Conservation (phyloP, 176 grass and related monocot species). For the Oryza officinalis region DNA sequence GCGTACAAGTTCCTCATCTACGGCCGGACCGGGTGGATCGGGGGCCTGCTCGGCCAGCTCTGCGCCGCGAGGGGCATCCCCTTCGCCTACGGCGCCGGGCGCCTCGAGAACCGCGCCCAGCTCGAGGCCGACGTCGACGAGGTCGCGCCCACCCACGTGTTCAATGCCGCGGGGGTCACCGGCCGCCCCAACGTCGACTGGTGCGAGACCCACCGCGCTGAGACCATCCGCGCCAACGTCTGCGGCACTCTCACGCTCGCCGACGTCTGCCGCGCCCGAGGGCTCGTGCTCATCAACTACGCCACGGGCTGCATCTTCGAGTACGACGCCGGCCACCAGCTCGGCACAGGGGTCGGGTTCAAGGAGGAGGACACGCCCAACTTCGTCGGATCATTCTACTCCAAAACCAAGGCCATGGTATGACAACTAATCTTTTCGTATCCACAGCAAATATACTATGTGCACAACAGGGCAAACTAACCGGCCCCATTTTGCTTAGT, state of each 20-base stretch:
- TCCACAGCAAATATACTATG: not conserved
- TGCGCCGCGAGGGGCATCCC: constrained; percentile 59
- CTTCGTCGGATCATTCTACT: constrained; percentile 86
- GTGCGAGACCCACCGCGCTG: constrained; percentile 76
- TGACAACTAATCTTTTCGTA: not conserved
- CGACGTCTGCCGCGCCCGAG: constrained; percentile 65
- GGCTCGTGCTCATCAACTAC: constrained; percentile 77
- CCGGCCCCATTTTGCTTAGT: not conserved
- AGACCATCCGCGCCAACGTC: constrained; percentile 83
- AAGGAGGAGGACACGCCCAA: constrained; percentile 89
- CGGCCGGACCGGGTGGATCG: constrained; percentile 83
- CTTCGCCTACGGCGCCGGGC: constrained; percentile 63
- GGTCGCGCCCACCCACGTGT: constrained; percentile 63
- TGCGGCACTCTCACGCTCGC: constrained; percentile 83
- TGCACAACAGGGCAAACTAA: not conserved
- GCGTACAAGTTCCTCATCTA: constrained; percentile 88
- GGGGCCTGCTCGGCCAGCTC: constrained; percentile 68
- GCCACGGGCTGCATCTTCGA: constrained; percentile 90
- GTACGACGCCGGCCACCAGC: constrained; percentile 62
- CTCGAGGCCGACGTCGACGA: constrained; percentile 65
- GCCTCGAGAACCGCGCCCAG: constrained; percentile 67
- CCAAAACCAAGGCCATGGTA: constrained; percentile 95
- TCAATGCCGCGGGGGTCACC: constrained; percentile 87
- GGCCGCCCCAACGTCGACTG: constrained; percentile 92
- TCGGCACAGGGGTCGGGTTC: constrained; percentile 73